Evolutionary conservation across 192 early-diverging fungal genomes (phyloP), one percentile per base, ranked within the genome.

Genomic region (Coemansia umbellata): DNA sequence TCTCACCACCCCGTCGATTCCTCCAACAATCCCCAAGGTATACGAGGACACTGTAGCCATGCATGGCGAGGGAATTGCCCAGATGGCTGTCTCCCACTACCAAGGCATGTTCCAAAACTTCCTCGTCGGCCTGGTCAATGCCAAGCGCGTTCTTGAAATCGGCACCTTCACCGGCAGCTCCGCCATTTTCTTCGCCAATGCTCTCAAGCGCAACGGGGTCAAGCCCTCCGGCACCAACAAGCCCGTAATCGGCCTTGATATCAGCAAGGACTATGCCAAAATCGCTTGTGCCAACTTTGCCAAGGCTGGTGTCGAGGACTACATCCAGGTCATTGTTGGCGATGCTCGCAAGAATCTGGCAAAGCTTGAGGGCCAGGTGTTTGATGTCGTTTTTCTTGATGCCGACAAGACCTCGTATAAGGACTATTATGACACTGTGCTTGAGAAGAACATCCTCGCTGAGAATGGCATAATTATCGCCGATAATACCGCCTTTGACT

Each of bases 331-430:
- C 15, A 63, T 70, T 27, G 44, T 79, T 19, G 53, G 65, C 47
- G 37, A 54, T 37, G 74, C 53, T 8, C 66, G 37, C 18, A 41
- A 60, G 27, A 68, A 33, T 36, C 48, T 68, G 36, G 72, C 66
- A 9, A 60, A 57, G 18, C 58, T 69, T 14, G 68, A 61, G 3
- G 78, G 66, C 18, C 64, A 74, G 22, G 33, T 55, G 24, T 89
- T 85, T 66, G 85, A 89, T 21, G 30, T 84, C 11, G 63, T 83
- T 1, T 89, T 86, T 45, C 40, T 89, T 28, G 89, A 91, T 51
- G 89, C 89, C 0, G 81, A 91, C 61, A 89, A 91, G 57, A 54
- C 59, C 18, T 75, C 71, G 4, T 89, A 91, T 50, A 72, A 74
- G 40, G 62, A 66, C 2, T 88, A 91, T 54, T 86, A 78, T 33